Base-by-base conservation (phyloP, 2,329 filamentous ascomycete species). In the Ophiognomonia clavigignenti-juglandacearum region DNA sequence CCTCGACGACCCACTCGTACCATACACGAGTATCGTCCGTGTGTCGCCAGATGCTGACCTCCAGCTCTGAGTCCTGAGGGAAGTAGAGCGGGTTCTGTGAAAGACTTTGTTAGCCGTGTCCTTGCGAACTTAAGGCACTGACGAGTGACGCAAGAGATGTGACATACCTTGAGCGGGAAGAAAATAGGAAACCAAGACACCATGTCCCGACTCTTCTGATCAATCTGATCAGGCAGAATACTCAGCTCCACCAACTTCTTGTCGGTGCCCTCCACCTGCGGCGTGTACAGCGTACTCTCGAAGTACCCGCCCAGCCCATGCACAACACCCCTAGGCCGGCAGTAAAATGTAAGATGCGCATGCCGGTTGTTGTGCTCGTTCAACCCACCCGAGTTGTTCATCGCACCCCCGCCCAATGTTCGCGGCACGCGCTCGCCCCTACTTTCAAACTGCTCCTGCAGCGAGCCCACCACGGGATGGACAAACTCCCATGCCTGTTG, bases 161-260 rank as follows among this genome's bases (percentile, higher is more conserved):
- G 42, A 63, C 78, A 60, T 72, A 91, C 90, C 82, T 93, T 95
- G 13, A 98, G 70, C 0, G 95, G 93, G 62, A 98, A 98, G 70
- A 92, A 96, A 24, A 98, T 97, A 1, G 93, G 93, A 64, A 98
- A 98, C 93, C 93, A 98, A 46, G 88, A 95, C 54, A 96, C 95
- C 95, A 98, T 98, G 59, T 95, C 91, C 61, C 86, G 86, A 73
- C 90, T 96, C 78, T 97, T 97, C 48, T 73, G 72, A 47, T 93
- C 88, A 68, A 98, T 97, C 24, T 85, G 88, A 54, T 95, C 86
- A 0, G 93, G 95, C 59, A 96, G 86, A 4, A 87, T 98, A 60
- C 89, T 95, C 50, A 98, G 77, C 70, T 97, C 92, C 4, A 96
- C 80, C 56, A 81, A 83, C 2, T 70, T 58, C 54, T 67, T 64